Percentiles rank a stretch among this genome's conserved stretches.
Evolutionary conservation across 306 rosid genomes (phyloP).

Genomic region (Abrus pulchellus): DNA sequence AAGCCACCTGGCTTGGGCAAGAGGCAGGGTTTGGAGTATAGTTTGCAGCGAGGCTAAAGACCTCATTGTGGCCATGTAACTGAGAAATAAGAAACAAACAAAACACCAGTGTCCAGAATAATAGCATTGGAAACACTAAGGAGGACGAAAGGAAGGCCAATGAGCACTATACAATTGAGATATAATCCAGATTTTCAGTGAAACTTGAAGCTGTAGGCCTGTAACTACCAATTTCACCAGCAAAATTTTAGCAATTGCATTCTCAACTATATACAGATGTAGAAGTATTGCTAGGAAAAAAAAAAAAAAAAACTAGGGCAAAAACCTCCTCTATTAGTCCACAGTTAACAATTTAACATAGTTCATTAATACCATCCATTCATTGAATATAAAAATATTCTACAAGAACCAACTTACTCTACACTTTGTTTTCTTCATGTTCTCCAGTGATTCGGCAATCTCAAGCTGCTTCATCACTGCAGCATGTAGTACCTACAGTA

Average conservation of each 20-base stretch:
- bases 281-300: not conserved
- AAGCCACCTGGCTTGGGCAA: not conserved
- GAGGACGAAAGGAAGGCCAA: not conserved
- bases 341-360: not conserved
- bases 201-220: not conserved
- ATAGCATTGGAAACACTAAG: not conserved
- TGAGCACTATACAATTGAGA: not conserved
- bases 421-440: conserved; percentile 62
- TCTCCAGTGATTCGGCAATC: conserved; percentile 75
- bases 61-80: not conserved
- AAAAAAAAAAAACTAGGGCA: not conserved
- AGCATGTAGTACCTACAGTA: conserved; percentile 74
- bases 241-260: not conserved
- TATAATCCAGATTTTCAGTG: conserved; percentile 8
- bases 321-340: not conserved
- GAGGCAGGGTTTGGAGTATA: not conserved
- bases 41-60: not conserved
- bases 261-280: not conserved
- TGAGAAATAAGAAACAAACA: not conserved
- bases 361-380: not conserved
- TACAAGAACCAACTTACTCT: conserved; percentile 68
- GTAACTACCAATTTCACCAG: not conserved
- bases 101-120: not conserved
- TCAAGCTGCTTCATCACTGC: conserved; percentile 84
- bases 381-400: not conserved